A percentile compares a stretch with the other conserved stretches of the same genome.
Evolutionary conservation across 441 rosid species (phyloP).

Genomic region (Euphorbia celastroides): DNA sequence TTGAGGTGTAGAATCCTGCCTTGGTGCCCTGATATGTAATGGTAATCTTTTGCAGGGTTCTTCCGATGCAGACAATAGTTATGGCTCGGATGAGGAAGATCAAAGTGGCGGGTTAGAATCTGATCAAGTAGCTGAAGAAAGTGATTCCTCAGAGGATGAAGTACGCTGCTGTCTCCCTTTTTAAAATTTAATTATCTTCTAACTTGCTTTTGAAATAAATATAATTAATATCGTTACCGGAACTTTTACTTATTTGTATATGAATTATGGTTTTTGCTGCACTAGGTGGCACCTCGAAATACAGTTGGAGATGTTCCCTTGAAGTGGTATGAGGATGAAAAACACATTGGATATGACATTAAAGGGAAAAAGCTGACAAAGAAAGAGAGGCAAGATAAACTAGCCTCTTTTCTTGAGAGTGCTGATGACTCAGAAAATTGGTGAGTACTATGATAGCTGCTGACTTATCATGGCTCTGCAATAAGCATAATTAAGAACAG

Average conservation of each 20-base stretch:
- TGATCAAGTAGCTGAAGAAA: slow-evolving; percentile 58
- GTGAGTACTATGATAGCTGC: slow-evolving; percentile 33
- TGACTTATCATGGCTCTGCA: not conserved
- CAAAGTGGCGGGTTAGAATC: slow-evolving; percentile 41
- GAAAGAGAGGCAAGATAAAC: slow-evolving; percentile 75
- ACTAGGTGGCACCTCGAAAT: slow-evolving; percentile 73
- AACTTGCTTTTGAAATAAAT: not conserved
- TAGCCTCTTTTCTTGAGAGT: slow-evolving; percentile 73
- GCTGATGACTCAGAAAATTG: slow-evolving; percentile 79
- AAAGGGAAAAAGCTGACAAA: slow-evolving; percentile 79
- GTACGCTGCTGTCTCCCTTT: slow-evolving; percentile 24
- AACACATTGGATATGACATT: slow-evolving; percentile 73
- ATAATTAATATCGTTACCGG: not conserved
- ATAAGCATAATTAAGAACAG: not conserved
- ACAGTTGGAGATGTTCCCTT: slow-evolving; percentile 89
- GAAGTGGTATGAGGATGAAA: slow-evolving; percentile 66
- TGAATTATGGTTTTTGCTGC: slow-evolving; percentile 7
- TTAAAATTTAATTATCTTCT: not conserved
- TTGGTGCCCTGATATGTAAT: not conserved
- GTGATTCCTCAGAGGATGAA: slow-evolving; percentile 95
- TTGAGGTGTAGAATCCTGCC: not conserved
- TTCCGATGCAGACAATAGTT: slow-evolving; percentile 13
- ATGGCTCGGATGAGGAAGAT: slow-evolving; percentile 28
- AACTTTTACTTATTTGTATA: slow-evolving; percentile 7
- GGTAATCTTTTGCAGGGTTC: slow-evolving; percentile 24